These are phyloP conservation scores for Rhododendron griersonianum DNA, from an alignment of 148 eudicot genomes.

Conservation along the genomic window DNA sequence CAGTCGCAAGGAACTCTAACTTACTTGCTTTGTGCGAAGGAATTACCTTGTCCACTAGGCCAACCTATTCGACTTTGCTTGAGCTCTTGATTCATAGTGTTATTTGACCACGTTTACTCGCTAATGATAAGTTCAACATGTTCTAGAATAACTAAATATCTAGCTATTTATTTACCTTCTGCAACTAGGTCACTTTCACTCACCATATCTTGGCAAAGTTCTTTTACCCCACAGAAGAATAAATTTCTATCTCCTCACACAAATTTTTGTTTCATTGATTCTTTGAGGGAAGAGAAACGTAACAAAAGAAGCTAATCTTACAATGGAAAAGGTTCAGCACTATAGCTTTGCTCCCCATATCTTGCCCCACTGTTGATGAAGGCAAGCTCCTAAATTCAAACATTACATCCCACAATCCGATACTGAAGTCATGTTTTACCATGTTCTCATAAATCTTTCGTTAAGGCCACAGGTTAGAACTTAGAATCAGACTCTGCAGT, in stretches of 20 bases:
- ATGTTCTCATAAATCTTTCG: background rate
- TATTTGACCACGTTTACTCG: background rate
- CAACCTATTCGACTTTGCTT: background rate
- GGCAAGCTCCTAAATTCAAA: background rate
- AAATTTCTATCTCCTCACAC: background rate
- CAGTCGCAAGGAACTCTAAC: no score
- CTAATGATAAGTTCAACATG: background rate
- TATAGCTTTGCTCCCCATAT: background rate
- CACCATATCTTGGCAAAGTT: background rate
- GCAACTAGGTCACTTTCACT: background rate
- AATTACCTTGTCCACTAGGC: background rate
- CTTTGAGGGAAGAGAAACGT: background rate
- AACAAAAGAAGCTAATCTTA: background rate
- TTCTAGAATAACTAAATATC: background rate
- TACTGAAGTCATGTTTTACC: background rate
- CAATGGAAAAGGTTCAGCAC: background rate
- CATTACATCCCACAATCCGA: background rate
- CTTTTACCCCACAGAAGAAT: background rate
- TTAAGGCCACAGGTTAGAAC: background rate
- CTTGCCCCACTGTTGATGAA: background rate
- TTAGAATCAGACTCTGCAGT: background rate
- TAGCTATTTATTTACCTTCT: background rate
- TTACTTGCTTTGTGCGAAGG: no score
- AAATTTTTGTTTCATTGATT: background rate
- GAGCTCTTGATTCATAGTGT: background rate